Conservation (phyloP, 139 green algal genomes). For the Picochlorum sp. region DNA sequence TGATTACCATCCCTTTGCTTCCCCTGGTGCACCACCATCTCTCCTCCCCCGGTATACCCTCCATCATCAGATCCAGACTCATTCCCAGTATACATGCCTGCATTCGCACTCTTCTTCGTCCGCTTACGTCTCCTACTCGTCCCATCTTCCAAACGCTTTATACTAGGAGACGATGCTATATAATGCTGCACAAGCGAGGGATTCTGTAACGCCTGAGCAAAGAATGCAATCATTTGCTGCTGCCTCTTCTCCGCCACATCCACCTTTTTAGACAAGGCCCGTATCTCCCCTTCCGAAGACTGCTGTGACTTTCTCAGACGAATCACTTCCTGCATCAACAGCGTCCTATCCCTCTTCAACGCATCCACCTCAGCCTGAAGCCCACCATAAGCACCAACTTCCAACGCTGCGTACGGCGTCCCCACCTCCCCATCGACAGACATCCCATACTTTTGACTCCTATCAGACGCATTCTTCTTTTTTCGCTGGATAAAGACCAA, state of each 20-base stretch:
- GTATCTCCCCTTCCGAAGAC: slow-evolving; percentile 47
- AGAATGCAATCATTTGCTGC: slow-evolving; percentile 74
- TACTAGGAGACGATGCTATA: slow-evolving; percentile 23
- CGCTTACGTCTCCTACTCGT: slow-evolving; percentile 30
- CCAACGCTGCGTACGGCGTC: slow-evolving; percentile 8
- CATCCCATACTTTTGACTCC: neutral
- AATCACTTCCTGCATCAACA: slow-evolving; percentile 83
- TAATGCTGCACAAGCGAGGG: slow-evolving; percentile 64
- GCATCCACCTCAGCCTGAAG: slow-evolving; percentile 56
- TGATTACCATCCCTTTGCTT: slow-evolving; percentile 2
- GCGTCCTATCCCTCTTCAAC: slow-evolving; percentile 79
- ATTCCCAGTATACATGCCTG: slow-evolving; percentile 3
- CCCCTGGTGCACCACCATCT: slow-evolving; percentile 9
- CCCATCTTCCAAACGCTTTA: slow-evolving; percentile 35
- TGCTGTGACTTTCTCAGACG: slow-evolving; percentile 66
- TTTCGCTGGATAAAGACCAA: slow-evolving; percentile 72
- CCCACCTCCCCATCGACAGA: slow-evolving; percentile 1
- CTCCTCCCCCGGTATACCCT: slow-evolving; percentile 2
- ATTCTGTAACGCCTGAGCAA: slow-evolving; percentile 70
- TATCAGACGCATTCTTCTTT: slow-evolving; percentile 36
- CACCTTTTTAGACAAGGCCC: slow-evolving; percentile 50
- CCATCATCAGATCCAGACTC: slow-evolving; percentile 8
- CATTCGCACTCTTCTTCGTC: neutral
- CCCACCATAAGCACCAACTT: slow-evolving; percentile 75
- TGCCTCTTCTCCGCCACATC: slow-evolving; percentile 64